phyloP scores from a whole-genome alignment of 1,139 yeast genomes.

The Keqinozyma sinolaborantium region DNA sequence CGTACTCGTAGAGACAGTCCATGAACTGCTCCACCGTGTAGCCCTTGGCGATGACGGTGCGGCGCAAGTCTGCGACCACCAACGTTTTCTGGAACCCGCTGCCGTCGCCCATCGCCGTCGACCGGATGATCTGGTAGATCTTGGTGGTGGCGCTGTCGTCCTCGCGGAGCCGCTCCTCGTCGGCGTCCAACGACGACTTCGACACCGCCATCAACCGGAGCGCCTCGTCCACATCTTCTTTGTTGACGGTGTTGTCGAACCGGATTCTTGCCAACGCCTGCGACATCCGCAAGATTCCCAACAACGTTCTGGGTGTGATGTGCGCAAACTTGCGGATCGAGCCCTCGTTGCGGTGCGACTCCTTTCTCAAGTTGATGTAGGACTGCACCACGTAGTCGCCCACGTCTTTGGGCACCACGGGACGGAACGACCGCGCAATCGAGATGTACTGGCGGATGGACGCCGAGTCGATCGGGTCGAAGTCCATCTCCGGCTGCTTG shows the following conservation, averaged over 20 bases:
- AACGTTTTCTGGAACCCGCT: constrained; percentile 36
- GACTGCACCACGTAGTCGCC: constrained; percentile 85
- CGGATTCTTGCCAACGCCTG: constrained; percentile 93
- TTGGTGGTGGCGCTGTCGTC: constrained; percentile 52
- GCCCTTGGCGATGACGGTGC: constrained; percentile 78
- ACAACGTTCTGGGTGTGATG: constrained; percentile 90
- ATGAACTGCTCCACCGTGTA: constrained; percentile 76
- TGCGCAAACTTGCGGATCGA: constrained; percentile 78
- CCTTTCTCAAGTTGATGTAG: constrained; percentile 90
- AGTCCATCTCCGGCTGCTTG: constrained; percentile 74
- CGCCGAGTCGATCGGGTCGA: constrained; percentile 73
- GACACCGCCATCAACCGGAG: constrained; percentile 82
- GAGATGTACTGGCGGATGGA: constrained; percentile 88
- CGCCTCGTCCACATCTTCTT: constrained; percentile 93
- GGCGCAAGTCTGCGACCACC: constrained; percentile 57
- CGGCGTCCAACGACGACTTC: constrained; percentile 69
- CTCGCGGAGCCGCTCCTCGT: constrained; percentile 47
- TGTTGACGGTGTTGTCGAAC: constrained; percentile 66
- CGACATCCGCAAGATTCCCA: constrained; percentile 88
- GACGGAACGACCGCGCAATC: constrained; percentile 80
- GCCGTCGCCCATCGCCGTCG: constrained; percentile 48
- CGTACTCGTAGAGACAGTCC: constrained; percentile 74
- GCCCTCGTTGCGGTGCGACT: constrained; percentile 75
- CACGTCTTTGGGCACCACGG: constrained; percentile 81
- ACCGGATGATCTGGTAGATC: constrained; percentile 59